Conservation (phyloP, 108 stramenopile species). For the Discostella stelligeroides region DNA sequence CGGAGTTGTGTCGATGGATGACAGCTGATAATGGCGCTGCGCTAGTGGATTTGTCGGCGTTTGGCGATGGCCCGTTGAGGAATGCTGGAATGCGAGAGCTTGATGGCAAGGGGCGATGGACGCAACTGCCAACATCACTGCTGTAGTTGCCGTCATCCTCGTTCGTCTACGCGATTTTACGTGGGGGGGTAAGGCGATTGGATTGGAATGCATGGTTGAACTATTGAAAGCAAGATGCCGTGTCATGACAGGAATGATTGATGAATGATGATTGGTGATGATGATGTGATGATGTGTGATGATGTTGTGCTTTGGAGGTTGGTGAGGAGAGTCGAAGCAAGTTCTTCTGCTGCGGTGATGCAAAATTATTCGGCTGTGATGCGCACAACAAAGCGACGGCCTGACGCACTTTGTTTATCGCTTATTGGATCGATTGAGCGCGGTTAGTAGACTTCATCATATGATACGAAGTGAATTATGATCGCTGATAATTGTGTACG, state of each 20-base stretch:
- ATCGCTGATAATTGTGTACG: no score
- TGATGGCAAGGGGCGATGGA: not conserved
- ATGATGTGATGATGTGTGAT: no score
- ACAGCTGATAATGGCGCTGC: not conserved
- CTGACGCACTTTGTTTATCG: no score
- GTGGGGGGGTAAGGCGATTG: not conserved
- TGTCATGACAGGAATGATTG: not conserved
- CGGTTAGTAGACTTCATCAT: no score
- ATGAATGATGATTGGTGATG: no score
- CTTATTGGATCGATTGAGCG: no score
- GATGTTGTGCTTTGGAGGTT: no score
- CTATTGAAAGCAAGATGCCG: not conserved
- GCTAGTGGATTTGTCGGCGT: conserved; percentile 10
- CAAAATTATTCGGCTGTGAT: no score
- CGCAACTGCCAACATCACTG: conserved; percentile 2
- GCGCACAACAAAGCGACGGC: no score
- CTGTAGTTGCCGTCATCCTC: not conserved
- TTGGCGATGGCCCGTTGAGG: not conserved
- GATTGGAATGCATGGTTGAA: not conserved
- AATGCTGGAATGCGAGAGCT: not conserved
- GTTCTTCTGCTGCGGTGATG: no score
- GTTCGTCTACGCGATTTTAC: conserved; percentile 9
- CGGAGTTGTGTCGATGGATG: not conserved
- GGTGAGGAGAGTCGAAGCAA: no score
- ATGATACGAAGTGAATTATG: no score